Evolutionary conservation across 192 early-diverging fungal genomes (phyloP).

Genomic region (Tieghemiomyces parasiticus): DNA sequence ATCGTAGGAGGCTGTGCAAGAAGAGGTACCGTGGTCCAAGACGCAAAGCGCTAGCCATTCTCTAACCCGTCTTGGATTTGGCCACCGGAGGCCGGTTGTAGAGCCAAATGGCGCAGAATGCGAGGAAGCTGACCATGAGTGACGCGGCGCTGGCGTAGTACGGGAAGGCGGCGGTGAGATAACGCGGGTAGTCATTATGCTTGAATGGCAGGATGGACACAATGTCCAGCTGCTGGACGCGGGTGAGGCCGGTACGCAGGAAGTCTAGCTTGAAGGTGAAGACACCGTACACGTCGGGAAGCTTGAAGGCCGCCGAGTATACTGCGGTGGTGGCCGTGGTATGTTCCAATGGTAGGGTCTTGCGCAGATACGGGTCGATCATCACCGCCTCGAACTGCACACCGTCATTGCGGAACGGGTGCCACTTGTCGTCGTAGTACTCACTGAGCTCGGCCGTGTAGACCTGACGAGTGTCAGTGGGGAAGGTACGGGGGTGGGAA

Average conservation of each 20-base stretch:
- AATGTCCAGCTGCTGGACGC: conserved; percentile 51
- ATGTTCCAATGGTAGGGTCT: conserved; percentile 33
- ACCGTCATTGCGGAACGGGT: conserved; percentile 61
- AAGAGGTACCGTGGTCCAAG: no score
- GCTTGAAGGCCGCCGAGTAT: conserved; percentile 35
- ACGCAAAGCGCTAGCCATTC: no score
- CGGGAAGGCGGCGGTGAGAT: conserved; percentile 80
- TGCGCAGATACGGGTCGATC: conserved; percentile 92
- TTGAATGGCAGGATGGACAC: conserved; percentile 81
- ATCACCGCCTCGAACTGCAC: conserved; percentile 90
- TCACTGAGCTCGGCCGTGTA: conserved; percentile 71
- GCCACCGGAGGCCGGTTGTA: conserved; percentile 28
- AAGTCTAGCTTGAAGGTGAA: conserved; percentile 95
- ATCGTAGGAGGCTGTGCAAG: no score
- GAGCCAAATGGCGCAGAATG: conserved; percentile 68
- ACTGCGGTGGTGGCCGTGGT: conserved; percentile 13
- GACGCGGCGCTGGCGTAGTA: conserved; percentile 80
- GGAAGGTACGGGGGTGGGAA: no score
- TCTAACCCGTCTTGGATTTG: not conserved
- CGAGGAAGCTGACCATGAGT: conserved; percentile 73
- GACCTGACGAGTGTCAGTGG: no score
- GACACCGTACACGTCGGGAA: conserved; percentile 95
- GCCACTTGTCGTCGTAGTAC: conserved; percentile 64
- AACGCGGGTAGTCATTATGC: conserved; percentile 94
- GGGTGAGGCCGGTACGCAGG: conserved; percentile 68